Conservation (phyloP, 805 yeast genomes). For the Suhomyces prunicola region DNA sequence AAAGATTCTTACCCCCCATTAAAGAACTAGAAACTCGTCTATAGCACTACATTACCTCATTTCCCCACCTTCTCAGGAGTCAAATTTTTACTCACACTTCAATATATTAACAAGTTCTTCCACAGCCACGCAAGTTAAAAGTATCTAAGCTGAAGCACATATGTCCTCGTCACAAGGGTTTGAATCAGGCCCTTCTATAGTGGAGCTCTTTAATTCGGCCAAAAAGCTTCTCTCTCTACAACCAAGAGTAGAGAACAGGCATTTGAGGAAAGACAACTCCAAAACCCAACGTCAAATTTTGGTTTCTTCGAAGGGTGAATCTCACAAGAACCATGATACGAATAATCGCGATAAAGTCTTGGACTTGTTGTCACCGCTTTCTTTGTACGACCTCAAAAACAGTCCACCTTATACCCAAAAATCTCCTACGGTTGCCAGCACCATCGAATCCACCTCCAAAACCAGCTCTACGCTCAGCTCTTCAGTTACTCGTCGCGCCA, state of each 20-base stretch:
- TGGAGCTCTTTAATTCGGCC: slow-evolving; percentile 42
- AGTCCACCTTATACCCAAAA: slow-evolving; percentile 13
- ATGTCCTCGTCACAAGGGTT: slow-evolving; percentile 9
- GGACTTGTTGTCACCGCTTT: slow-evolving; percentile 40
- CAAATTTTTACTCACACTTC: neutral
- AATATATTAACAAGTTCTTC: neutral
- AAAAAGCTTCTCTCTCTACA: slow-evolving; percentile 37
- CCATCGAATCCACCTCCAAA: neutral
- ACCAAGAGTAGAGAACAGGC: slow-evolving; percentile 39
- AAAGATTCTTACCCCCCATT: neutral
- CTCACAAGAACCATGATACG: neutral
- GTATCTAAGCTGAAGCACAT: neutral
- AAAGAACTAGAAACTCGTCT: neutral
- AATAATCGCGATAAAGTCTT: slow-evolving; percentile 22
- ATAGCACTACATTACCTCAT: neutral
- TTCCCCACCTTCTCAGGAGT: neutral
- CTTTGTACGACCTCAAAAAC: slow-evolving; percentile 33
- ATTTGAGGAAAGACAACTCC: slow-evolving; percentile 31
- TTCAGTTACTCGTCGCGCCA: neutral
- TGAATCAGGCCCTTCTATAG: slow-evolving; percentile 32
- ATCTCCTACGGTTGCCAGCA: slow-evolving; percentile 1
- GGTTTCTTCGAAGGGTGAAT: neutral
- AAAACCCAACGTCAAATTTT: slow-evolving; percentile 19
- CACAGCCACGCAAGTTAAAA: neutral
- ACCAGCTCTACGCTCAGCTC: neutral